Conservation (phyloP, 2,329 filamentous ascomycete species). For the Neocucurbitaria cava region DNA sequence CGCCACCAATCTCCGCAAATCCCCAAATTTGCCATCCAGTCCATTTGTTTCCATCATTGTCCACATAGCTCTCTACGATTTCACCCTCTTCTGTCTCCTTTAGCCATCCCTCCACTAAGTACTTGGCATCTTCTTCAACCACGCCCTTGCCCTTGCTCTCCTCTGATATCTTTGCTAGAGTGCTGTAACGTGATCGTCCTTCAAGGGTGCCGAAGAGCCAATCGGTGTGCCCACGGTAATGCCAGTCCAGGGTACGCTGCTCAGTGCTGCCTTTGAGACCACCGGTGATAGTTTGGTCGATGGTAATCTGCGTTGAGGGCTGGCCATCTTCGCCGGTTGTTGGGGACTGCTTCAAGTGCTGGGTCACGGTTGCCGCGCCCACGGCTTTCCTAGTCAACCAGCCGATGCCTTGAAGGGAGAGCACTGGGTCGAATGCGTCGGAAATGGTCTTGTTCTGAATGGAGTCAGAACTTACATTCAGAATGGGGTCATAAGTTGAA, state of each 20-base stretch:
- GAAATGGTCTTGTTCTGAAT: slow-evolving; percentile 77
- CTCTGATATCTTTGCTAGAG: slow-evolving; percentile 34
- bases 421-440: slow-evolving; percentile 70
- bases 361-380: slow-evolving; percentile 70
- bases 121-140: slow-evolving; percentile 32
- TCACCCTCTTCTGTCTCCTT: slow-evolving; percentile 39
- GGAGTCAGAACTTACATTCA: not conserved
- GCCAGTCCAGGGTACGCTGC: slow-evolving; percentile 63
- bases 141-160: slow-evolving; percentile 29
- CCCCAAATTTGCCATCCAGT: slow-evolving; percentile 46
- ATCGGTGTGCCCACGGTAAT: slow-evolving; percentile 72
- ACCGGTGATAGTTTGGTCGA: slow-evolving; percentile 74
- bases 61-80: slow-evolving; percentile 43
- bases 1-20: slow-evolving; percentile 38
- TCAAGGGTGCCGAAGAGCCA: slow-evolving; percentile 78
- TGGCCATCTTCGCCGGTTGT: slow-evolving; percentile 27
- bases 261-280: slow-evolving; percentile 73
- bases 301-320: slow-evolving; percentile 66
- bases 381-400: slow-evolving; percentile 78
- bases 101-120: slow-evolving; percentile 37
- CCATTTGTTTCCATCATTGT: slow-evolving; percentile 46
- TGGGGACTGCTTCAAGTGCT: slow-evolving; percentile 58
- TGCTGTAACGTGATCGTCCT: slow-evolving; percentile 64
- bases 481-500: not conserved
- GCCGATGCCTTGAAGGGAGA: slow-evolving; percentile 64